A percentile compares a stretch with the other conserved stretches of the same genome.
These are phyloP conservation scores for Elaeis oleifera DNA, from an alignment of 202 grass and related monocot genomes.

Conservation along the genomic window DNA sequence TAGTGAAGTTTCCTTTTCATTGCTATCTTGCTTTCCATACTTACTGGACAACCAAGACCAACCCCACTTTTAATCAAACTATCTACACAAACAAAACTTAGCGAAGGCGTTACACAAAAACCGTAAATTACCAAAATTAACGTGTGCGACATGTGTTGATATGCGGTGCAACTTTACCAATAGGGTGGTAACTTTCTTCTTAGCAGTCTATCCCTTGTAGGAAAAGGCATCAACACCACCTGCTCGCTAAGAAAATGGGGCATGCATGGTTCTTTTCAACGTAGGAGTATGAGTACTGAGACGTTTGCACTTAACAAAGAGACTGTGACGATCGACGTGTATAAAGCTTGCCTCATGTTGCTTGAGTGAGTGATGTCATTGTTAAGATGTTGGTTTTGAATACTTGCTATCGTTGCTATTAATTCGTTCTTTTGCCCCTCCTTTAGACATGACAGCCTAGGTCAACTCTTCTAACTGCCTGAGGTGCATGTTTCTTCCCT, in stretches of 20 bases:
- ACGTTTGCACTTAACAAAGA: conserved; percentile 23
- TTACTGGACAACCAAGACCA: conserved; percentile 26
- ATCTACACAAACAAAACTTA: no score
- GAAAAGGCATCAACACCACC: conserved; percentile 26
- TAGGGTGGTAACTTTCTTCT: background rate
- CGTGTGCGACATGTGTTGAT: no score
- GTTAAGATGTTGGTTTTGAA: conserved; percentile 9
- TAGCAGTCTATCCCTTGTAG: conserved; percentile 14
- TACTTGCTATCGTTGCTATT: conserved; percentile 35
- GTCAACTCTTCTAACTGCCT: conserved; percentile 60
- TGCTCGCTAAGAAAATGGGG: conserved; percentile 27
- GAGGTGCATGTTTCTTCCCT: conserved; percentile 50
- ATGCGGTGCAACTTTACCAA: no score
- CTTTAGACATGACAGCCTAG: conserved; percentile 31
- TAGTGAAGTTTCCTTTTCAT: conserved; percentile 12
- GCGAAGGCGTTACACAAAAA: no score
- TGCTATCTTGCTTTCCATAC: conserved; percentile 19
- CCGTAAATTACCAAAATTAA: no score
- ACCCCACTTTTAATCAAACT: conserved; percentile 26
- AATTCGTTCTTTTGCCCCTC: conserved; percentile 24
- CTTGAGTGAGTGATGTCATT: conserved; percentile 26
- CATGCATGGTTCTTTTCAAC: background rate
- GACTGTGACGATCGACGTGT: conserved; percentile 2
- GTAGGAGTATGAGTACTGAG: conserved; percentile 5
- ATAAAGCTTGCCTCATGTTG: conserved; percentile 11